These are phyloP conservation scores for Mrakia hoshinonis DNA, from an alignment of 768 basidiomycete species.

Conservation along the genomic window DNA sequence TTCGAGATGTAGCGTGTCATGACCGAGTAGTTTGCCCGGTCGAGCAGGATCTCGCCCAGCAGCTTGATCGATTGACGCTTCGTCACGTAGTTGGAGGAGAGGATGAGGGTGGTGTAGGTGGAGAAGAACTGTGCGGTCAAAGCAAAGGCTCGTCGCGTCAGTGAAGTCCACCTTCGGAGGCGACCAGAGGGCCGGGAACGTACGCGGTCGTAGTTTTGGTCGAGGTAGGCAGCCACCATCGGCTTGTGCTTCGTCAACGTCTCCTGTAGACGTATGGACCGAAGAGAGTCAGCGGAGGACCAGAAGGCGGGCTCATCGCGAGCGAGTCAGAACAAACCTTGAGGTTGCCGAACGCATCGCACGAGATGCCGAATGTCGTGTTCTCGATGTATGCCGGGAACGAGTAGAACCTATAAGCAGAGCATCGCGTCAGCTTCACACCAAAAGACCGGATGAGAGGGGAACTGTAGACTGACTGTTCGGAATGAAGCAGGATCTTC, in stretches of 20 bases:
- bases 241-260: constrained; percentile 92
- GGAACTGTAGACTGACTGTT: constrained; percentile 59
- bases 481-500: constrained; percentile 82
- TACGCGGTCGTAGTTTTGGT: constrained; percentile 93
- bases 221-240: constrained; percentile 94
- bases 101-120: constrained; percentile 83
- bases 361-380: constrained; percentile 95
- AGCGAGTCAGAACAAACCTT: constrained; percentile 46
- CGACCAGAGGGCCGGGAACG: constrained; percentile 34
- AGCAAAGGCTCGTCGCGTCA: too few species aligned
- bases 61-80: constrained; percentile 97
- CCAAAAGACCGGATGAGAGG: neutral
- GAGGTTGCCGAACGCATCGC: constrained; percentile 93
- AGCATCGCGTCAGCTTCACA: neutral
- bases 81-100: constrained; percentile 96
- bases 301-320: neutral
- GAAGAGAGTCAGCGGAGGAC: constrained; percentile 12
- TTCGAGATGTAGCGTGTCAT: constrained; percentile 96
- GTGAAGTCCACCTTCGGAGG: too few species aligned
- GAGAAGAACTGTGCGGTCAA: constrained; percentile 99
- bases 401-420: constrained; percentile 68
- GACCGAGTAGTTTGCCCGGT: constrained; percentile 94
- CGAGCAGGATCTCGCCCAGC: constrained; percentile 92
- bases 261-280: constrained; percentile 52
- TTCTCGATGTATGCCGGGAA: constrained; percentile 95